Evolutionary conservation across 345 rosid genomes (phyloP).

Genomic region (Aquilaria yunnanensis): DNA sequence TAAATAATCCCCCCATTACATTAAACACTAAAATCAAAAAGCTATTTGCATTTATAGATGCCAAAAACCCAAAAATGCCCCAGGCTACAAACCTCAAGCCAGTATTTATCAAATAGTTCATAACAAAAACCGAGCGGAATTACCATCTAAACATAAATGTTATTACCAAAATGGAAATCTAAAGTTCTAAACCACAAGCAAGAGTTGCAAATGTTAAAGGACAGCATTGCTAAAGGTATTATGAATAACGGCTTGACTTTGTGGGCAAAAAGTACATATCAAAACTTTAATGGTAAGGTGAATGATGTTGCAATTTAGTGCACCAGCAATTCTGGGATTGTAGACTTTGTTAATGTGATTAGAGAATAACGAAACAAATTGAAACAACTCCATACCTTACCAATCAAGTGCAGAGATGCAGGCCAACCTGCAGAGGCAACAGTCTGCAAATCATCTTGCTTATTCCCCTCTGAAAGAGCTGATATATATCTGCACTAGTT

Average conservation of each 20-base stretch:
- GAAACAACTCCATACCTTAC: slow-evolving; percentile 48
- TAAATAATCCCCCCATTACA: too few species aligned
- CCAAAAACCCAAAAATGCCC: too few species aligned
- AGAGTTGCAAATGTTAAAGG: neutral
- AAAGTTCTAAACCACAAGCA: too few species aligned
- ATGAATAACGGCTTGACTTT: neutral
- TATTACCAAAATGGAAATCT: neutral
- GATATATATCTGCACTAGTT: slow-evolving; percentile 64
- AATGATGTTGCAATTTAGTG: too few species aligned
- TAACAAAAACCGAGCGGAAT: too few species aligned
- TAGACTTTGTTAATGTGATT: neutral
- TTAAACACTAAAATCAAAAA: too few species aligned
- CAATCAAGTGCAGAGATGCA: slow-evolving; percentile 87
- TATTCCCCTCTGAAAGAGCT: slow-evolving; percentile 58
- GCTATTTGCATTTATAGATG: too few species aligned
- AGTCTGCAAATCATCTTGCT: slow-evolving; percentile 46
- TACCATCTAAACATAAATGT: too few species aligned
- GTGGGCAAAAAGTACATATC: neutral
- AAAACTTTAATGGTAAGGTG: neutral
- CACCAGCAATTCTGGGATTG: too few species aligned
- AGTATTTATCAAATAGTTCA: too few species aligned
- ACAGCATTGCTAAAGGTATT: neutral
- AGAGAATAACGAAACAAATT: neutral
- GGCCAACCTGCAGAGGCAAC: slow-evolving; percentile 92
- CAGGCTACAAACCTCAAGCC: too few species aligned